Evolutionary conservation across 116 monocot species (phyloP).

Genomic region (Posidonia oceanica): DNA sequence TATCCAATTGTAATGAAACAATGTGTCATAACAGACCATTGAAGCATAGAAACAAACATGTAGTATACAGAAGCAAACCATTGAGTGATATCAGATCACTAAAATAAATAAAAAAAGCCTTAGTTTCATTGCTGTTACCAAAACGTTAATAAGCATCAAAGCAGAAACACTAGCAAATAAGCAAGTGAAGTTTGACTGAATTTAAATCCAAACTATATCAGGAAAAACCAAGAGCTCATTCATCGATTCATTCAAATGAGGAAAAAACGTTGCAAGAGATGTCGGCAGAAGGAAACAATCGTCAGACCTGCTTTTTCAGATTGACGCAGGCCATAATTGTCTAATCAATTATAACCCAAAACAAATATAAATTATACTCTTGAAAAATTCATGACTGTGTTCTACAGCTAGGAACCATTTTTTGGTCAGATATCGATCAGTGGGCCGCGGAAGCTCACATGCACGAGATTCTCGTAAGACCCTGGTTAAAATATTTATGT

Average conservation of each 20-base stretch:
- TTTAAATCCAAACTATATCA: neutral
- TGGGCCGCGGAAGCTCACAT: neutral
- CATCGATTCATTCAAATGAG: neutral
- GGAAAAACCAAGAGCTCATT: too few species aligned
- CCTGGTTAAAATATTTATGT: too few species aligned
- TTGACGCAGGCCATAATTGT: neutral
- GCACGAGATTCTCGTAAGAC: too few species aligned
- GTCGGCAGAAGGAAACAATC: too few species aligned
- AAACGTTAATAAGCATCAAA: neutral
- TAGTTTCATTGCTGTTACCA: too few species aligned
- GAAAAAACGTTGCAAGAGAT: neutral
- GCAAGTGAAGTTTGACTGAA: neutral
- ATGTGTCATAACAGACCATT: neutral
- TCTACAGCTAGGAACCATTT: neutral
- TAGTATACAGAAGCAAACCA: neutral
- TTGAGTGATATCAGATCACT: neutral
- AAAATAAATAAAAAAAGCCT: too few species aligned
- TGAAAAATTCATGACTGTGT: neutral
- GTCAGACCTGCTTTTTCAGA: too few species aligned
- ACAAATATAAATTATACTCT: neutral
- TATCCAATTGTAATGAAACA: too few species aligned
- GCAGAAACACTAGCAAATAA: neutral
- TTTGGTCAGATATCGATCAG: neutral
- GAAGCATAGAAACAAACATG: neutral
- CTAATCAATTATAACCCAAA: neutral